Base-by-base conservation (phyloP, 371 early-diverging fungal species). In the Nematocida parisii region DNA sequence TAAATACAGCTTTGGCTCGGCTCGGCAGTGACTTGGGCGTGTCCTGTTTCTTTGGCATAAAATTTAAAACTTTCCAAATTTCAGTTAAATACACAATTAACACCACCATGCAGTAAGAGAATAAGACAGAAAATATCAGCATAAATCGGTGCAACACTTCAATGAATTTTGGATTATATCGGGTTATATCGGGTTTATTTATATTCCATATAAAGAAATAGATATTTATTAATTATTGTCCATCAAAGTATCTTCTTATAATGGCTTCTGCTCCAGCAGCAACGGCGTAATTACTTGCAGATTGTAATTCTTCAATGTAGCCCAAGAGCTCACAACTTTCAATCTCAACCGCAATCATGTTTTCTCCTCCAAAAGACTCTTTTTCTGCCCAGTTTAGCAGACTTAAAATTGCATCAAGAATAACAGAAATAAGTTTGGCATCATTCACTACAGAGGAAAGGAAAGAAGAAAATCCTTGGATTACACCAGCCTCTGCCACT, bases 371-470 rank as follows among this genome's bases (percentile, higher is more conserved):
- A 72, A 83, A 85, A 44, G 80, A 60, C 50, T 84, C 84, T 77
- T 90, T 89, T 64, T 90, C 82, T 75, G 95, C 96, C 56, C 97
- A 97, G 60, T 95, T 94, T 57, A 99, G 90, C 72, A 95, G 93
- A 89, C 95, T 95, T 83, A 94, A 94, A 77, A 98, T 87, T 40
- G 93, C 95, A 85, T 99, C 97, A 73, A 97, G 87, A 60, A 95
- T 94, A 5, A 92, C 83, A 93, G 93, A 89, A 91, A 92, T 89
- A 91, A 93, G 87, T 93, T 97, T 90, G 89, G 90, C 87, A 90
- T 91, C 60, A 86, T 90, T 84, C 7, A 40, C 56, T 24, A 80
- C 68, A 13, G 81, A 62, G 24, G 81, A 60, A 75, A 99, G 88
- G 73, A 96, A 89, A 83, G 95, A 93, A 86, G 94, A 93, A 57